These are phyloP conservation scores for Isatis lusitanica DNA, from an alignment of 441 rosid genomes.

Conservation along the genomic window DNA sequence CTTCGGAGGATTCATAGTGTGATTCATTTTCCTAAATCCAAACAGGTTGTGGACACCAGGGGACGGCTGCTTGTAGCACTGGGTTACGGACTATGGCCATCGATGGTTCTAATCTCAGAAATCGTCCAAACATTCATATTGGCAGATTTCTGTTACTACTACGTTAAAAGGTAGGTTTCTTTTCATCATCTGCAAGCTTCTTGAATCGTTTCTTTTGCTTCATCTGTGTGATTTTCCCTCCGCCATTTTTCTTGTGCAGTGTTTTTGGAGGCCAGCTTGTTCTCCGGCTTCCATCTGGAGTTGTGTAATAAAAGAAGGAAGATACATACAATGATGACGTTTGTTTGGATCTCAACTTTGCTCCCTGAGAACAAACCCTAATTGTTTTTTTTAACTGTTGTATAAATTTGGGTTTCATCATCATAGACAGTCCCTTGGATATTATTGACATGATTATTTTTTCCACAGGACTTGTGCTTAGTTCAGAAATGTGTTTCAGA, in stretches of 20 bases:
- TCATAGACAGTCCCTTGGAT: background rate
- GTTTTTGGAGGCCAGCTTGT: conserved; percentile 94
- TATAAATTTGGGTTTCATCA: too few species aligned
- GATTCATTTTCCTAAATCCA: background rate
- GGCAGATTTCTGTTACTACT: conserved; percentile 96
- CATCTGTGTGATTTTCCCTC: background rate
- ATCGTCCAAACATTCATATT: conserved; percentile 92
- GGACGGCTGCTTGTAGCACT: conserved; percentile 85
- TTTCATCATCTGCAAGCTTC: background rate
- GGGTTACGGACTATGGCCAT: conserved; percentile 93
- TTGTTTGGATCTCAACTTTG: background rate
- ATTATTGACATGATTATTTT: background rate
- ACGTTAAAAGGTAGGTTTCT: conserved; percentile 63
- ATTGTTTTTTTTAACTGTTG: too few species aligned
- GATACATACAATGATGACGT: background rate
- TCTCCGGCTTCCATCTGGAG: conserved; percentile 92
- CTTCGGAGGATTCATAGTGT: too few species aligned
- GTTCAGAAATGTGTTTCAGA: background rate
- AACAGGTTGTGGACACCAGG: conserved; percentile 76
- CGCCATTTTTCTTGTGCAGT: conserved; percentile 42
- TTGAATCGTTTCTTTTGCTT: background rate
- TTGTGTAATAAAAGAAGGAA: conserved; percentile 44
- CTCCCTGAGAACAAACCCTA: background rate
- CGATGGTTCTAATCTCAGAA: conserved; percentile 89
- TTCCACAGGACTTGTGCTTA: background rate